Evolutionary conservation across 2,329 filamentous ascomycete genomes (phyloP).

Genomic region (Dendrostoma leiphaemia): DNA sequence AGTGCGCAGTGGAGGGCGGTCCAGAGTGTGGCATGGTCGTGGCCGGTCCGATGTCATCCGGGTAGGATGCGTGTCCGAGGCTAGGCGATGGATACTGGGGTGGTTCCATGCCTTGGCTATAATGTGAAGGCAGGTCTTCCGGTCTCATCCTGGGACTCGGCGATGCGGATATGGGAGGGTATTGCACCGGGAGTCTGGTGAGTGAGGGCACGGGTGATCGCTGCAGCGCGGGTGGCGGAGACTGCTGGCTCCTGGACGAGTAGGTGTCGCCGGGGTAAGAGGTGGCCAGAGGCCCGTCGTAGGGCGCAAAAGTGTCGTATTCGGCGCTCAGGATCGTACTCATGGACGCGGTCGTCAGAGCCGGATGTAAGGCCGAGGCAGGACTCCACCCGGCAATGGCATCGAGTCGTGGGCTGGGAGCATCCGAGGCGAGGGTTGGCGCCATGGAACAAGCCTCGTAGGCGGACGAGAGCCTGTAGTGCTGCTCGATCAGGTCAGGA

Average conservation of each 20-base stretch:
- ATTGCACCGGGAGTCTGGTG: constrained; percentile 30
- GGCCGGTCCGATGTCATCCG: constrained; percentile 22
- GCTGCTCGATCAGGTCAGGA: constrained; percentile 40
- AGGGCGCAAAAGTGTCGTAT: constrained; percentile 50
- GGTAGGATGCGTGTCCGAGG: constrained; percentile 33
- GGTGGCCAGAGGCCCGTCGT: constrained; percentile 38
- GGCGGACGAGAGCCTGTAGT: constrained; percentile 41
- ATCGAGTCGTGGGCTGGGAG: constrained; percentile 36
- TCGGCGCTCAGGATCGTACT: constrained; percentile 47
- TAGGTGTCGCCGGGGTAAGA: constrained; percentile 43
- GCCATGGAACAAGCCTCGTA: constrained; percentile 39
- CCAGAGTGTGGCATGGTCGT: constrained; percentile 9
- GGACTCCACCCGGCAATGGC: constrained; percentile 43
- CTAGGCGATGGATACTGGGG: constrained; percentile 42
- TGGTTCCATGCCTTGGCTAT: constrained; percentile 33
- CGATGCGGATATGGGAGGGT: constrained; percentile 24
- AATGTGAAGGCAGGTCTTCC: constrained; percentile 32
- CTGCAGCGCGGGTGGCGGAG: constrained; percentile 23
- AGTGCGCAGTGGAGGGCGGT: constrained; percentile 16
- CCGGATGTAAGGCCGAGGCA: constrained; percentile 36
- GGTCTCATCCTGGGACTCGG: constrained; percentile 37
- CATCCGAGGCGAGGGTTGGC: constrained; percentile 33
- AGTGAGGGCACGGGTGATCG: constrained; percentile 29
- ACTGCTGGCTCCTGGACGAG: constrained; percentile 26
- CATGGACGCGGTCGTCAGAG: constrained; percentile 38